These are phyloP conservation scores for Panaeolus papilionaceus DNA, from an alignment of 768 basidiomycete genomes.

Conservation along the genomic window DNA sequence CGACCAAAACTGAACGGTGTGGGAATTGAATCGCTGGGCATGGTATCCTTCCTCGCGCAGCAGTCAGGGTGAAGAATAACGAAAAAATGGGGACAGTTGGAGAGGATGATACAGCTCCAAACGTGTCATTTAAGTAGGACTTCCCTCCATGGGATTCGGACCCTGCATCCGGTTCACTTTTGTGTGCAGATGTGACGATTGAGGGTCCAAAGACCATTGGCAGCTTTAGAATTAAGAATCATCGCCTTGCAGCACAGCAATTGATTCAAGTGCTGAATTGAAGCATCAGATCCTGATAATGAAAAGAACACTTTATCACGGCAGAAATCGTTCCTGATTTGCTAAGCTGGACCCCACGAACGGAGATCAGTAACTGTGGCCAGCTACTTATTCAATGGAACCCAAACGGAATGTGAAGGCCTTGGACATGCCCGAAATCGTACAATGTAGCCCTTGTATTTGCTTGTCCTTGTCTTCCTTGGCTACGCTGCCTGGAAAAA, in stretches of 20 bases:
- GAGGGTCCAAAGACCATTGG: background rate
- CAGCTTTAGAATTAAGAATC: background rate
- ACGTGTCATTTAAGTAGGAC: background rate
- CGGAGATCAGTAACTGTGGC: no score
- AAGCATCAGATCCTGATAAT: no score
- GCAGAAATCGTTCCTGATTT: background rate
- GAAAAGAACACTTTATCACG: no score
- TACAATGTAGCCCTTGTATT: no score
- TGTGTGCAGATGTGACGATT: background rate
- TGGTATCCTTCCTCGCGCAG: background rate
- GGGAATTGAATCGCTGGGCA: background rate
- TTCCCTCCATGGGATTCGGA: background rate
- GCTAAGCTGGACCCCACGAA: background rate
- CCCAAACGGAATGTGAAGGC: no score
- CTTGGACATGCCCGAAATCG: no score
- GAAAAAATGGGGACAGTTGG: background rate
- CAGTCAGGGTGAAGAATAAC: background rate
- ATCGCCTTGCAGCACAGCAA: constrained; percentile 5
- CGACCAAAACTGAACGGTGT: background rate
- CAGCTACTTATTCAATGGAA: no score
- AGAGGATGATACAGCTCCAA: background rate
- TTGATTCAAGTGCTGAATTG: background rate
- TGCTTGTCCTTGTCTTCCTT: no score
- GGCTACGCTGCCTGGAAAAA: no score
- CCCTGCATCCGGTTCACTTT: background rate